phyloP scores from a whole-genome alignment of 257 asterid species.

The Solanum bulbocastanum region DNA sequence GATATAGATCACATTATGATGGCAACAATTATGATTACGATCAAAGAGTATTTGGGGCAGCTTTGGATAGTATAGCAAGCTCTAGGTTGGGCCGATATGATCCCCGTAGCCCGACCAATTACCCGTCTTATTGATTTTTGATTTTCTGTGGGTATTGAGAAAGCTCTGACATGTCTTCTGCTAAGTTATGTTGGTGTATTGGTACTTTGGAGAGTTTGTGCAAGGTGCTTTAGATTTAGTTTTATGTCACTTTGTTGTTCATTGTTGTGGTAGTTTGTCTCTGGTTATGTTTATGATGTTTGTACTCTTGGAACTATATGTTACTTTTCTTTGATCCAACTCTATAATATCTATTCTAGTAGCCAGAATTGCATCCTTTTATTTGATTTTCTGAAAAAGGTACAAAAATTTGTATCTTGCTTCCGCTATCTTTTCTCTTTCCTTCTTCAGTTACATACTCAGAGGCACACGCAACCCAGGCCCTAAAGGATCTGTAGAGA shows the following conservation, averaged over 20 bases:
- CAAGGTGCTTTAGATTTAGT: not conserved
- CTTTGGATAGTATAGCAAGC: conserved; percentile 44
- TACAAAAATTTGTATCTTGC: not conserved
- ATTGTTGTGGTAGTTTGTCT: not conserved
- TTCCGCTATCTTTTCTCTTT: not conserved
- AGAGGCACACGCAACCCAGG: not conserved
- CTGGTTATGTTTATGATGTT: not conserved
- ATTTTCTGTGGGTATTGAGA: conserved; percentile 5
- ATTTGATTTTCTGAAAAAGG: not conserved
- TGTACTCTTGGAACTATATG: not conserved
- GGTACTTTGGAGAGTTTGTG: not conserved
- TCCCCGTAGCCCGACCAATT: conserved; percentile 25
- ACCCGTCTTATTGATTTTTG: conserved; percentile 26
- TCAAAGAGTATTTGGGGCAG: conserved; percentile 60
- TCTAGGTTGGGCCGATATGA: conserved; percentile 56
- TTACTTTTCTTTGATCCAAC: not conserved
- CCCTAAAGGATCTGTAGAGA: not conserved
- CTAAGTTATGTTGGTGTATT: not conserved
- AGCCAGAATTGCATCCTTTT: not conserved
- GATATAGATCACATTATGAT: conserved; percentile 59
- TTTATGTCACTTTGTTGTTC: not conserved
- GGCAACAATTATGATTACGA: conserved; percentile 40
- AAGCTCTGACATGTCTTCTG: conserved; percentile 9
- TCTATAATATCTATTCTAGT: not conserved
- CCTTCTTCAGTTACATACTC: not conserved